Base-by-base conservation (phyloP, 495 filamentous ascomycete genomes). In the Neurospora tetrasperma region DNA sequence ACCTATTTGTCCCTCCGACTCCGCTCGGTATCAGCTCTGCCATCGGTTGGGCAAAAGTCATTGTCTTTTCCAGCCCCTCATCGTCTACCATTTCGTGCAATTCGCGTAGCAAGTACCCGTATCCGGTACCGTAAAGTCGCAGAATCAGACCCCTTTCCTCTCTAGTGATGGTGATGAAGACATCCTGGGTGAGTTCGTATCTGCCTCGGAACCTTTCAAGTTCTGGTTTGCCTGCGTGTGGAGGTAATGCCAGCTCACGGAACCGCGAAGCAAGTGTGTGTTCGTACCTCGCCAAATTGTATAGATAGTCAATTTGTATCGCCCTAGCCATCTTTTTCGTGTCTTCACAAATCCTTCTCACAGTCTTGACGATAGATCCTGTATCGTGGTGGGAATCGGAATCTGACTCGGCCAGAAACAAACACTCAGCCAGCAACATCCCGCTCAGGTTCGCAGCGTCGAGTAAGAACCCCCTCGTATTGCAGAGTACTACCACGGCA, bases 401-500 rank as follows among this genome's bases (percentile, higher is more conserved):
- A 7, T 14, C 35, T n/a, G 42, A 41, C 42, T 41, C 41, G 1
- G 27, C 35, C 4, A 23, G 43, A 38, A 71, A 73, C 3, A 73
- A 23, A 42, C 62, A 54, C 43, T 76, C 73, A 10, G 75, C 69
- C 14, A 76, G 5, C 27, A 73, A 43, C 46, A 76, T 76, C 31
- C 75, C 41, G 4, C 68, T 31, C n/a, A 76, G 27, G 39, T 76
- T 78, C 43, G 76, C 75, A 4, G 71, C 75, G 42, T 76, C 75
- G 44, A 77, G 43, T 20, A 69, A 71, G 42, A 73, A 74, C 4
- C 73, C 75, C 4, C 75, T 73, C 27, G 73, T 73, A 40, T 78
- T 76, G 70, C 75, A 74, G 4, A 78, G 73, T 5, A 76, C 76
- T 1, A 76, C 76, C 8, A 76, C 73, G 18, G 75, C 73, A 8